phyloP scores from a whole-genome alignment of 257 asterid genomes.

The Solanum megistacrolobum region DNA sequence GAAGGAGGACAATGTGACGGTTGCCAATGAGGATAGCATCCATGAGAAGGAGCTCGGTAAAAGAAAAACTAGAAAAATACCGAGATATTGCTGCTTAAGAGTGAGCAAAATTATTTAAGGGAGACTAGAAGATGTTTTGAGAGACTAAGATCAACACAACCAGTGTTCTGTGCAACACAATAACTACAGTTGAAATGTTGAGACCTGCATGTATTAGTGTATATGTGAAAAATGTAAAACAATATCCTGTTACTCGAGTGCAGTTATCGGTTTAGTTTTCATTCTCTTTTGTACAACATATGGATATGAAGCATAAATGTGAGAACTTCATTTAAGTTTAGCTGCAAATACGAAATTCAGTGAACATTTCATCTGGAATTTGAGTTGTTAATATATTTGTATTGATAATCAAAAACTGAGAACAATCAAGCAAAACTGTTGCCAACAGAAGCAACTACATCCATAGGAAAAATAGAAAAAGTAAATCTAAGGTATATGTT shows the following conservation, averaged over 20 bases:
- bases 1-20: neutral
- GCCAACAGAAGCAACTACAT: neutral
- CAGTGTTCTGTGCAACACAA: neutral
- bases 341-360: neutral
- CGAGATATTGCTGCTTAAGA: conserved; percentile 36
- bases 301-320: neutral
- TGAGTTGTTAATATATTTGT: neutral
- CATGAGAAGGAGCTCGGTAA: conserved; percentile 8
- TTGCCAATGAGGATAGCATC: conserved; percentile 7
- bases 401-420: neutral
- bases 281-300: neutral
- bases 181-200: neutral
- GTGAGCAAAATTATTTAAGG: neutral
- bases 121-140: neutral
- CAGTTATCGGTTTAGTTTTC: neutral
- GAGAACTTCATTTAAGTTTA: neutral
- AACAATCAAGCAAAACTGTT: neutral
- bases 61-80: conserved; percentile 17
- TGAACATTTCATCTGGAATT: neutral
- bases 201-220: neutral
- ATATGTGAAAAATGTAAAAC: neutral
- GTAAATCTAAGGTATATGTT: neutral
- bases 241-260: neutral
- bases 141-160: neutral
- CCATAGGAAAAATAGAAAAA: neutral